Conservation (phyloP, 129 eudicot species). For the Erigeron canadensis region DNA sequence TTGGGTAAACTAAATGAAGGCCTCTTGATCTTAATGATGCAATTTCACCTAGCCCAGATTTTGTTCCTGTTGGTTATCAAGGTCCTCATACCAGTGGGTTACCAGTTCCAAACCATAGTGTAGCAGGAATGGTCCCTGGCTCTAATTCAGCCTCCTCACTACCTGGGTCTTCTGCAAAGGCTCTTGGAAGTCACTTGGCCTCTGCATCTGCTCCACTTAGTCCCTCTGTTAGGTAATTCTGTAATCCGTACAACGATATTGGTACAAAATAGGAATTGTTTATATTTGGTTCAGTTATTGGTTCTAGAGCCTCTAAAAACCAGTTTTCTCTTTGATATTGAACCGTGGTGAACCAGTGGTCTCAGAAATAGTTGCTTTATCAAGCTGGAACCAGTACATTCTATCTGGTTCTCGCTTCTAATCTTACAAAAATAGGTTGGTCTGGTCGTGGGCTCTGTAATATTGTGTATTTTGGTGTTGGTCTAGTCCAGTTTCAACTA, state of each 20-base stretch:
- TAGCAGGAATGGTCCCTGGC: slow-evolving; percentile 47
- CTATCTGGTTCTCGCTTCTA: background rate
- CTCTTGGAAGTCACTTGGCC: slow-evolving; percentile 47
- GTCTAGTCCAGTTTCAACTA: background rate
- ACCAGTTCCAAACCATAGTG: slow-evolving; percentile 46
- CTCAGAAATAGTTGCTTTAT: background rate
- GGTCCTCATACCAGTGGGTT: slow-evolving; percentile 54
- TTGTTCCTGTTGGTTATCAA: slow-evolving; percentile 58
- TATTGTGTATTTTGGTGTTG: background rate
- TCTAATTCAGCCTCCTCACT: slow-evolving; percentile 49
- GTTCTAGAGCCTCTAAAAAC: background rate
- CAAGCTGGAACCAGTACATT: background rate
- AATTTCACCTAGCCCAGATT: slow-evolving; percentile 55
- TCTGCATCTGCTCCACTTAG: slow-evolving; percentile 50
- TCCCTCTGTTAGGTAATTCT: slow-evolving; percentile 57
- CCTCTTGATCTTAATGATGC: slow-evolving; percentile 87
- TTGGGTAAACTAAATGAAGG: slow-evolving; percentile 31
- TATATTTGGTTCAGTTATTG: background rate
- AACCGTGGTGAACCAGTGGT: background rate
- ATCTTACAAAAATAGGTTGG: background rate
- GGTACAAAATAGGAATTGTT: background rate
- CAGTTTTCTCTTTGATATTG: background rate
- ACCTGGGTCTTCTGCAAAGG: slow-evolving; percentile 45
- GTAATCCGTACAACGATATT: background rate
- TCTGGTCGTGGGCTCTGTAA: background rate